A percentile compares a stretch with the other conserved stretches of the same genome.
phyloP scores from a whole-genome alignment of 805 yeast genomes.

The Candida maesae region DNA sequence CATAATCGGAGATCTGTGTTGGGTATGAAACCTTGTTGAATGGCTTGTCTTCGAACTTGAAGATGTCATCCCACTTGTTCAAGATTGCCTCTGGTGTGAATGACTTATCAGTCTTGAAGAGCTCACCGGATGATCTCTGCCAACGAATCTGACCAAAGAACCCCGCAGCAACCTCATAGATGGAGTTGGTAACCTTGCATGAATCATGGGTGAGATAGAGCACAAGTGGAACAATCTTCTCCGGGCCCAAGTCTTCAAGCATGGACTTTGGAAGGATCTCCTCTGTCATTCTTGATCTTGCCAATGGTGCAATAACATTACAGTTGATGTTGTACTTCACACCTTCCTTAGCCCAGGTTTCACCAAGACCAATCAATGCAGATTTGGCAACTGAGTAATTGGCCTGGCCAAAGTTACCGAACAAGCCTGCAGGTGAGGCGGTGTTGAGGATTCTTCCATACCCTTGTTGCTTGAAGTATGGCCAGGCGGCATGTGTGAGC shows the following conservation, averaged over 20 bases:
- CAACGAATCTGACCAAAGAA: conserved; percentile 88
- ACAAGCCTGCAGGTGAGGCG: conserved; percentile 96
- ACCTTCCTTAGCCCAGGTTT: conserved; percentile 95
- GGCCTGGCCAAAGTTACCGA: conserved; percentile 95
- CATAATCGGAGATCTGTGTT: conserved; percentile 65
- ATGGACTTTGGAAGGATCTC: conserved; percentile 80
- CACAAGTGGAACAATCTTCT: conserved; percentile 89
- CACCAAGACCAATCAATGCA: conserved; percentile 87
- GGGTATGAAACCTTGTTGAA: conserved; percentile 66
- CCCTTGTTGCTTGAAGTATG: conserved; percentile 74
- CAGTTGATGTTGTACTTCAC: conserved; percentile 74
- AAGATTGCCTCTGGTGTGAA: conserved; percentile 86
- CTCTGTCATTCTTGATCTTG: conserved; percentile 96
- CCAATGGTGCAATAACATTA: conserved; percentile 90
- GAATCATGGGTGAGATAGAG: conserved; percentile 71
- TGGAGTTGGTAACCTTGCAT: conserved; percentile 62
- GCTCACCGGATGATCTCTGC: conserved; percentile 88
- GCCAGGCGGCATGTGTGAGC: conserved; percentile 90
- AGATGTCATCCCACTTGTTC: conserved; percentile 57
- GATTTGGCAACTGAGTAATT: conserved; percentile 93
- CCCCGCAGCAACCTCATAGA: conserved; percentile 93
- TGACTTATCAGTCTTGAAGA: conserved; percentile 70
- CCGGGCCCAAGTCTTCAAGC: conserved; percentile 76
- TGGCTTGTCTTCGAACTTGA: conserved; percentile 55
- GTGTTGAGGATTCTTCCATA: conserved; percentile 90